Evolutionary conservation across 176 grass and related monocot species (phyloP).

Genomic region (Oryza officinalis): DNA sequence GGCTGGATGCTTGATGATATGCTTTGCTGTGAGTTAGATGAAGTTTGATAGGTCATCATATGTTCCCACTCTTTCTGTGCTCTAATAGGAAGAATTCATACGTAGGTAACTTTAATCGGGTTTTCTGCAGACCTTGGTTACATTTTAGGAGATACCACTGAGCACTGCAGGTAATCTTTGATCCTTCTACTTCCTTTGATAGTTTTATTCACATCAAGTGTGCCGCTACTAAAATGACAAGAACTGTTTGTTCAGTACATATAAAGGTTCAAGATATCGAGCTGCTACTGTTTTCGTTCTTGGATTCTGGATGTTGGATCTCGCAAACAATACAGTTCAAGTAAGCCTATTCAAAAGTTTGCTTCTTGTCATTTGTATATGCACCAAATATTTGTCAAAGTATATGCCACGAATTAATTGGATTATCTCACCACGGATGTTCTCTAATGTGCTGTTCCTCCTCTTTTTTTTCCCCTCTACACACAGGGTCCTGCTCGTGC

Average conservation of each 20-base stretch:
- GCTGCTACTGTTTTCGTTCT: slow-evolving; percentile 81
- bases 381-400: neutral
- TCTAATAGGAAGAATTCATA: slow-evolving; percentile 46
- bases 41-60: slow-evolving; percentile 22
- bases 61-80: neutral
- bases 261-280: slow-evolving; percentile 86
- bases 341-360: slow-evolving; percentile 52
- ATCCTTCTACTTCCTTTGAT: neutral
- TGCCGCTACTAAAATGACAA: slow-evolving; percentile 19
- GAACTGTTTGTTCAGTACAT: slow-evolving; percentile 49
- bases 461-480: neutral
- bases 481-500: slow-evolving; percentile 89
- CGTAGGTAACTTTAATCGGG: slow-evolving; percentile 94
- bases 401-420: neutral
- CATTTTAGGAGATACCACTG: slow-evolving; percentile 85
- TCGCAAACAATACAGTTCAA: slow-evolving; percentile 98
- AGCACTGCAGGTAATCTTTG: slow-evolving; percentile 75
- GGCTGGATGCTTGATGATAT: slow-evolving; percentile 84
- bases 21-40: slow-evolving; percentile 74
- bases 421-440: neutral
- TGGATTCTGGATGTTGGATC: slow-evolving; percentile 99
- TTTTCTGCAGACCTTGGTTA: slow-evolving; percentile 99
- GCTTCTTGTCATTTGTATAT: neutral
- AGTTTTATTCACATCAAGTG: neutral
- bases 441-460: slow-evolving; percentile 20